Evolutionary conservation across 805 yeast genomes (phyloP), one percentile per base, ranked within the genome.

Genomic region (Yamadazyma phyllophila): DNA sequence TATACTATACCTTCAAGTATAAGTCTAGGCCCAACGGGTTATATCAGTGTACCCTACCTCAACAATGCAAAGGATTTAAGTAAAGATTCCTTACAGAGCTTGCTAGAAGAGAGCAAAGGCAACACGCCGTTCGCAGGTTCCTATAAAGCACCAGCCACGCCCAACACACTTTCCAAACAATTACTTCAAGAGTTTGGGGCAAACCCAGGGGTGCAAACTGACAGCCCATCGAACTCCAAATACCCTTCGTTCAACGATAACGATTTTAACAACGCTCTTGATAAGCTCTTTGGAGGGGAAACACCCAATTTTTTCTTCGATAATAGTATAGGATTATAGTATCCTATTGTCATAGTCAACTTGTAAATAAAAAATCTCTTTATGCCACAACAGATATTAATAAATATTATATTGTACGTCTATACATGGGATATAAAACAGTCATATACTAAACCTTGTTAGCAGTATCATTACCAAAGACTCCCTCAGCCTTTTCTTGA

Each of bases 301-400:
- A 46, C 49, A 10, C 74, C 74, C 10, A 70, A 69, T 49, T 67
- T 62, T 46, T 69, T 70, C 52, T 67, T 58, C 39, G 76, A 70
- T 45, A 66, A 66, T 38, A 66, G 57, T 46, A 41, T 62, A 35
- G 63, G 63, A 7, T 20, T 31, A n/a, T 39, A 30, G 24, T 20
- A 20, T 29, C 7, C 31, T n/a, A 33, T 20, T 20, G 6, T 20
- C 24, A 6, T 4, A 20, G 6, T 6, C 24, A 20, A 20, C 24
- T 20, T 40, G 43, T 40, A 40, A 26, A 40, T 40, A 39, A 35
- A 27, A 38, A 26, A 37, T 26, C 12, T 37, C 10, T 36, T 17
- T 29, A 29, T 11, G 11, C 3, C 7, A 5, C 7, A 12, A 26
- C 9, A 37, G 14, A 26, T 26, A 37, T 37, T 37, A 41, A 35